Conservation (phyloP, 129 eudicot genomes). For the Pittosporum tobira region DNA sequence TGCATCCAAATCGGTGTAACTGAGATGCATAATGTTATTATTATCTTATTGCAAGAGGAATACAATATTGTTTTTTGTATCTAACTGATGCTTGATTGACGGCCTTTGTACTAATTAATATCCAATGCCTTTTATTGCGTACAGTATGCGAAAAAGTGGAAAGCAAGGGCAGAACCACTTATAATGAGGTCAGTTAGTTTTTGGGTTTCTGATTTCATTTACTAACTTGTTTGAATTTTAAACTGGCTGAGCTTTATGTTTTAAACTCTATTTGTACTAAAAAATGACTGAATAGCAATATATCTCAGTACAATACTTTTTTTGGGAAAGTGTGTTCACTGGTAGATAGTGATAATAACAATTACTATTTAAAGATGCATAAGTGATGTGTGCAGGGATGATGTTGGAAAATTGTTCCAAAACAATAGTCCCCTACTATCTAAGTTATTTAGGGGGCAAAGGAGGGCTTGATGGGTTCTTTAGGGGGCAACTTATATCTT, state of each 20-base stretch:
- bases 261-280: not conserved
- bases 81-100: not conserved
- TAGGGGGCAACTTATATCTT: not conserved
- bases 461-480: no score
- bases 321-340: not conserved
- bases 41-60: not conserved
- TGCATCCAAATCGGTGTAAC: no score
- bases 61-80: not conserved
- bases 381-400: not conserved
- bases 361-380: not conserved
- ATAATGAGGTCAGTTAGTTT: slow-evolving; percentile 59
- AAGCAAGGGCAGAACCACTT: slow-evolving; percentile 87
- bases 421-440: no score
- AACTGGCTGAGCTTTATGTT: not conserved
- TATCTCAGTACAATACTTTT: not conserved
- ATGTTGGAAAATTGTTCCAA: no score
- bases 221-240: not conserved
- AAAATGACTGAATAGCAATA: not conserved
- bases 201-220: not conserved
- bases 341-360: not conserved
- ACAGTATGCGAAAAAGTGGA: slow-evolving; percentile 85
- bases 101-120: not conserved
- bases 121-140: slow-evolving; percentile 18
- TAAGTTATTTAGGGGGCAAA: no score
- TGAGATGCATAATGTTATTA: no score